Evolutionary conservation across 768 basidiomycete genomes (phyloP).

Genomic region (Tubosaeta sp.): DNA sequence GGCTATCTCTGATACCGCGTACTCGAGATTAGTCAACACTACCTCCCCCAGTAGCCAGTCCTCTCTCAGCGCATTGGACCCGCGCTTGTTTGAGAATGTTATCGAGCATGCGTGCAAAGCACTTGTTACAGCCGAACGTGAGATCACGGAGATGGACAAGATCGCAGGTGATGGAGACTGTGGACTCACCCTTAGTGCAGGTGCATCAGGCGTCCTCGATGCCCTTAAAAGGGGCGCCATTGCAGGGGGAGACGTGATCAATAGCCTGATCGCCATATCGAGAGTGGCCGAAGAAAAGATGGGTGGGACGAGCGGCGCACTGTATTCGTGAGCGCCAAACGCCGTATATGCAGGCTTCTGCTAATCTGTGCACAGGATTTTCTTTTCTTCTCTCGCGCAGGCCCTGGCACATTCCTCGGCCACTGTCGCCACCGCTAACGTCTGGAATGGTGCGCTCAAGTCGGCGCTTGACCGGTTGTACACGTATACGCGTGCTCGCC

Average conservation of each 20-base stretch:
- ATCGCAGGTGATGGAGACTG: conserved; percentile 91
- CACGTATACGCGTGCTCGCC: conserved; percentile 84
- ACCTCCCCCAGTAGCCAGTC: conserved; percentile 1
- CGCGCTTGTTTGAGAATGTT: conserved; percentile 47
- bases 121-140: conserved; percentile 74
- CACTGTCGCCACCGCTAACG: conserved; percentile 35
- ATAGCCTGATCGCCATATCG: conserved; percentile 63
- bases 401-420: conserved; percentile 44
- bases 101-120: conserved; percentile 60
- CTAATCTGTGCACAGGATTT: conserved; percentile 53
- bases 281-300: conserved; percentile 77
- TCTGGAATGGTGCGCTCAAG: conserved; percentile 60
- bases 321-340: conserved; percentile 72
- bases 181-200: conserved; percentile 65
- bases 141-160: conserved; percentile 88
- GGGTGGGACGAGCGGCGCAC: conserved; percentile 88
- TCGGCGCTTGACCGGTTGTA: conserved; percentile 61
- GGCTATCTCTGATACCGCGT: conserved; percentile 10
- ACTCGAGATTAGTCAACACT: conserved; percentile 11
- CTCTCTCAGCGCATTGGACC: conserved; percentile 39
- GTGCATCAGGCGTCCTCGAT: conserved; percentile 69
- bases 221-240: conserved; percentile 54
- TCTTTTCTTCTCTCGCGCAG: conserved; percentile 85
- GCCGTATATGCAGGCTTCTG: background rate
- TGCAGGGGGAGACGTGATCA: conserved; percentile 59